A percentile compares a stretch with the other conserved stretches of the same genome.
phyloP scores from a whole-genome alignment of 2,329 filamentous ascomycete species.

The Trichophaea hybrida region DNA sequence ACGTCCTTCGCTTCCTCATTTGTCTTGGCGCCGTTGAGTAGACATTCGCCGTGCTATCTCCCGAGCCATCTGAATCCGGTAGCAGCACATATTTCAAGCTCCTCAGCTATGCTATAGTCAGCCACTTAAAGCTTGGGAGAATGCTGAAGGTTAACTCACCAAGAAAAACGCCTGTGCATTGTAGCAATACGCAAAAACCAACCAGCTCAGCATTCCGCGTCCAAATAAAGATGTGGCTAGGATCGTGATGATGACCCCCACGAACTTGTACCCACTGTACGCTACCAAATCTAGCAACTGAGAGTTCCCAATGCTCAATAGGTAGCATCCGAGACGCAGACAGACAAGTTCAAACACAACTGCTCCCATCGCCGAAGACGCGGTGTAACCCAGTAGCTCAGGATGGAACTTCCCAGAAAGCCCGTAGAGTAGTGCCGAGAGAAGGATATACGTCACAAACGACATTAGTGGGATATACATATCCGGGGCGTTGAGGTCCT shows the following conservation, averaged over 20 bases:
- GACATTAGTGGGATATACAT: conserved; percentile 99
- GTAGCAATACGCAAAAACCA: conserved; percentile 84
- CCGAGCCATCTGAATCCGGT: conserved; percentile 51
- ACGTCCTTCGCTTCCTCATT: conserved; percentile 74
- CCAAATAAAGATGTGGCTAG: conserved; percentile 60
- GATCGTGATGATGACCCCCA: conserved; percentile 85
- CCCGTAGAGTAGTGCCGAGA: conserved; percentile 80
- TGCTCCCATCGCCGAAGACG: conserved; percentile 67
- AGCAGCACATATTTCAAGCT: conserved; percentile 92
- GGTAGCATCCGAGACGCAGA: conserved; percentile 82
- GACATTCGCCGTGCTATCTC: conserved; percentile 46
- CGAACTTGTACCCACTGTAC: conserved; percentile 97
- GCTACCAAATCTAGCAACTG: conserved; percentile 88
- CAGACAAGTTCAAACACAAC: conserved; percentile 79
- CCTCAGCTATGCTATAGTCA: conserved; percentile 49
- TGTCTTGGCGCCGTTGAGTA: conserved; percentile 57
- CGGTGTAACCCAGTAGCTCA: conserved; percentile 79
- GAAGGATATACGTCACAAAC: conserved; percentile 88
- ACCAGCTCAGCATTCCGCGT: conserved; percentile 73
- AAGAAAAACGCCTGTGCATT: conserved; percentile 89
- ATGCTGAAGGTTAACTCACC: conserved; percentile 41
- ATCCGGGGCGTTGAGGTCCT: conserved; percentile 94
- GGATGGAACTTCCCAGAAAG: conserved; percentile 85
- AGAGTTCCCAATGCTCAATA: conserved; percentile 71
- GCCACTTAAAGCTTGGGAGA: neutral